These are phyloP conservation scores for Scheffersomyces quercinus DNA, from an alignment of 1,139 yeast genomes.

Conservation along the genomic window DNA sequence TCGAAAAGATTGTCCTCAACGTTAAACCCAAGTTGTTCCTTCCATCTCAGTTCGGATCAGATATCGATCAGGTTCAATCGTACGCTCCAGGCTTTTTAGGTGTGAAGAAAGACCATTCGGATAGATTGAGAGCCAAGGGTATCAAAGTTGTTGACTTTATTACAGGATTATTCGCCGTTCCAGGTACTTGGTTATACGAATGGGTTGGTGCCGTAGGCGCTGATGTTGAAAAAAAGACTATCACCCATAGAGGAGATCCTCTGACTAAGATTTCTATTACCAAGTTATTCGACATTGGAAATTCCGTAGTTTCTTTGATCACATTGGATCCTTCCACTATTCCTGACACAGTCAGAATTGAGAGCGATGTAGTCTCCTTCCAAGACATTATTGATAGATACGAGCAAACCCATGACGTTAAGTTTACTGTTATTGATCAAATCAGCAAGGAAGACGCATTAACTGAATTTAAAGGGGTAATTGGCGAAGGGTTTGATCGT, in stretches of 20 bases:
- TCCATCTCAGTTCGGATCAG: constrained; percentile 62
- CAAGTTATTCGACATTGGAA: constrained; percentile 45
- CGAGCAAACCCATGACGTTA: constrained; percentile 37
- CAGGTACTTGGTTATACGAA: constrained; percentile 34
- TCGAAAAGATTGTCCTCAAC: constrained; percentile 38
- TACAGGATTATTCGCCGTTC: constrained; percentile 45
- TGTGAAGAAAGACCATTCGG: constrained; percentile 37
- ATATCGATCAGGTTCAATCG: constrained; percentile 21
- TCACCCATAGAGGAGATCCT: constrained; percentile 42
- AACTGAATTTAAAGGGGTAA: constrained; percentile 39
- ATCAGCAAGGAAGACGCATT: constrained; percentile 39
- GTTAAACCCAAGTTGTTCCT: constrained; percentile 52
- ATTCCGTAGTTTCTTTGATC: constrained; percentile 24
- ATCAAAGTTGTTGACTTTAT: constrained; percentile 50
- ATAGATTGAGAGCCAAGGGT: constrained; percentile 40
- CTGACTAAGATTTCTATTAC: constrained; percentile 24
- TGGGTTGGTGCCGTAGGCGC: constrained; percentile 35
- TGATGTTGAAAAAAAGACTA: constrained; percentile 29
- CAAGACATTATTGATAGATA: constrained; percentile 40
- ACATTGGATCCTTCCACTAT: constrained; percentile 29
- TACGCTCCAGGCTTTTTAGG: constrained; percentile 32
- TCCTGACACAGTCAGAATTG: constrained; percentile 46
- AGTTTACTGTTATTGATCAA: constrained; percentile 24
- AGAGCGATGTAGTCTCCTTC: constrained; percentile 38
- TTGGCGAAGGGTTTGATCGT: constrained; percentile 13